Evolutionary conservation across 495 filamentous ascomycete genomes (phyloP).

Genomic region (Hypoxylon rickii): DNA sequence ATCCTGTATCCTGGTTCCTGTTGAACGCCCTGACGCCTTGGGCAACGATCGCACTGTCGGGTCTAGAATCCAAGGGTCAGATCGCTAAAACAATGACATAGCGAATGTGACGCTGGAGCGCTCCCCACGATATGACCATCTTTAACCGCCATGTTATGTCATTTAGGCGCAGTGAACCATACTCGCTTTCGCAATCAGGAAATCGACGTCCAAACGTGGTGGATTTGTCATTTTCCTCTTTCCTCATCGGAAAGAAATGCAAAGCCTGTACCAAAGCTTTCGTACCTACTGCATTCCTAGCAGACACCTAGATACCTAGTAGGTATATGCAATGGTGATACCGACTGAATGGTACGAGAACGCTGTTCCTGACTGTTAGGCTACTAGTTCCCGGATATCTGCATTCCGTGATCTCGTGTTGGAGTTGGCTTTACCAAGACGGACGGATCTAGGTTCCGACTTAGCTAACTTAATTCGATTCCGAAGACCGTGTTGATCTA

Average conservation of each 20-base stretch:
- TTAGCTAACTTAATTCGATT: constrained; percentile 14
- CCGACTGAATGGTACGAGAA: constrained; percentile 11
- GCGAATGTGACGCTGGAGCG: constrained; percentile 9
- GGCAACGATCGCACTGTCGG: constrained; percentile 12
- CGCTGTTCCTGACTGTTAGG: not conserved
- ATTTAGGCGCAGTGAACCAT: not conserved
- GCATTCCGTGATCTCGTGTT: constrained; percentile 15
- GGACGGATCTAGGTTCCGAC: constrained; percentile 1
- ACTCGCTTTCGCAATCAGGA: not conserved
- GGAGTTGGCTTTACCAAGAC: constrained; percentile 1
- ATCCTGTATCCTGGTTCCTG: constrained; percentile 11
- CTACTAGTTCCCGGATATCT: constrained; percentile 6
- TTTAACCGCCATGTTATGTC: not conserved
- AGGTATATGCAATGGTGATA: not conserved
- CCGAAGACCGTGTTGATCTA: constrained; percentile 3
- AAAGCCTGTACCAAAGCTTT: too few relatives aligned
- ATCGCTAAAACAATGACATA: constrained; percentile 28
- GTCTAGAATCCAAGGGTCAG: constrained; percentile 19
- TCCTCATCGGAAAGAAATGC: too few relatives aligned
- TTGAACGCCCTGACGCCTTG: constrained; percentile 1
- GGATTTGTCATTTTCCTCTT: too few relatives aligned
- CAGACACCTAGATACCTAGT: too few relatives aligned
- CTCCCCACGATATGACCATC: constrained; percentile 13
- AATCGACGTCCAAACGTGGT: too few relatives aligned
- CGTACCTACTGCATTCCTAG: too few relatives aligned